Base-by-base conservation (phyloP, 768 basidiomycete species). In the Kwoniella sp. region DNA sequence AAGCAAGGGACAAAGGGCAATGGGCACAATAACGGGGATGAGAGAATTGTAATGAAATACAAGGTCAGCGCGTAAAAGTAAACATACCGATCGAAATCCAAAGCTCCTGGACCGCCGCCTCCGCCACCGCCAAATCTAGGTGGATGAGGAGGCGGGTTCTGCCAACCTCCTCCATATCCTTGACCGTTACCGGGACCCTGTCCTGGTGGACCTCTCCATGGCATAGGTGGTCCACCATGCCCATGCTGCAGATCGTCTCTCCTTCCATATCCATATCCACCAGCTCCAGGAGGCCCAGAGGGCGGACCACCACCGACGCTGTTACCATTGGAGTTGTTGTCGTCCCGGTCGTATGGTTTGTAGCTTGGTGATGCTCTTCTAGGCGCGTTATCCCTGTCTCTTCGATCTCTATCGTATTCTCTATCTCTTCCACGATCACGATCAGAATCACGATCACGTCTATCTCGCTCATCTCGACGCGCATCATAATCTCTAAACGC, bases 51-150 rank as follows among this genome's bases (percentile, higher is more conserved):
- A n/a, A n/a, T n/a, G n/a, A n/a, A n/a, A n/a, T n/a, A n/a, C n/a
- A n/a, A n/a, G n/a, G n/a, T n/a, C n/a, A n/a, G n/a, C n/a, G n/a
- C n/a, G n/a, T n/a, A n/a, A n/a, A n/a, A n/a, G n/a, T 21, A 1
- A 15, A 60, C 76, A 64, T 55, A 77, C 73, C 62, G 62, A 33
- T 70, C 71, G 30, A 72, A 64, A 48, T 77, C 69, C 6, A 55
- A 33, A 15, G 40, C 10, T 19, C 40, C 33, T 33, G 33, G 33
- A 33, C 33, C 33, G 13, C 33, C 33, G 13, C 33, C 33, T 6
- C 33, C 33, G 33, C 51, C 53, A 25, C 67, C 66, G 55, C 60
- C 54, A 30, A 55, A 57, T 19, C 69, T 47, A 27, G 63, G 52
- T 47, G 46, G 52, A 46, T 51, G 48, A 15, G 60, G 54, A n/a